Conservation (phyloP, 352 stramenopile genomes). For the Phytophthora pinifolia region DNA sequence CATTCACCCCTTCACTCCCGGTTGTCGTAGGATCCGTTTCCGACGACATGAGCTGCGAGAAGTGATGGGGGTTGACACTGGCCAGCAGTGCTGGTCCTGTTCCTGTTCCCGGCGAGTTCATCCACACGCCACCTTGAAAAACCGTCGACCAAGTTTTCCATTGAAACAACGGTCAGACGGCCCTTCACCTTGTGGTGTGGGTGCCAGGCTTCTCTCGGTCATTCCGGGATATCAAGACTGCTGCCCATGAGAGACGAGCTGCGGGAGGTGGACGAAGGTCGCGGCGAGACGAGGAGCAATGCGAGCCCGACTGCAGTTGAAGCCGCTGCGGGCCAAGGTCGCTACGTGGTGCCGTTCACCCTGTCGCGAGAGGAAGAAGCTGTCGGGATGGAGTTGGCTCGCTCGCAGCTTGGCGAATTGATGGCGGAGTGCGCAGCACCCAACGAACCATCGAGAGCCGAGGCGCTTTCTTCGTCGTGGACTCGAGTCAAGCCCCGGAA, state of each 20-base stretch:
- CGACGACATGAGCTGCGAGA: neutral
- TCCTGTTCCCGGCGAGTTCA: constrained; percentile 11
- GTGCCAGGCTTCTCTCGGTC: neutral
- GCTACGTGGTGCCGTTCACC: constrained; percentile 52
- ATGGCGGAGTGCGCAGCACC: constrained; percentile 35
- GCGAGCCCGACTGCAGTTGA: neutral
- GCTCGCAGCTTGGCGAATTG: constrained; percentile 30
- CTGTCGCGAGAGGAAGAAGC: constrained; percentile 50
- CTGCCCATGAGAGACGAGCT: constrained; percentile 22
- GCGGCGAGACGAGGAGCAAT: constrained; percentile 6
- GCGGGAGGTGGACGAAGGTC: constrained; percentile 13
- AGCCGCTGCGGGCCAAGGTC: constrained; percentile 29
- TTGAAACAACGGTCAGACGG: constrained; percentile 29
- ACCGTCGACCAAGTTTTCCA: constrained; percentile 24
- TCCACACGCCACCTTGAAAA: constrained; percentile 14
- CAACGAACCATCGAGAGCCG: neutral
- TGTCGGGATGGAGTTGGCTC: constrained; percentile 24
- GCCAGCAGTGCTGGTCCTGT: neutral
- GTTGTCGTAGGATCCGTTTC: neutral
- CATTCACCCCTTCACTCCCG: too few relatives aligned
- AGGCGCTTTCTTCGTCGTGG: constrained; percentile 21
- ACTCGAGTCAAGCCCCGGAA: constrained; percentile 35
- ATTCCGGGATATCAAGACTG: constrained; percentile 22
- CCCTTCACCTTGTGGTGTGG: constrained; percentile 5
- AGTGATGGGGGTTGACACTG: neutral